Conservation (phyloP, 495 filamentous ascomycete species). For the Tetracladium setigerum region DNA sequence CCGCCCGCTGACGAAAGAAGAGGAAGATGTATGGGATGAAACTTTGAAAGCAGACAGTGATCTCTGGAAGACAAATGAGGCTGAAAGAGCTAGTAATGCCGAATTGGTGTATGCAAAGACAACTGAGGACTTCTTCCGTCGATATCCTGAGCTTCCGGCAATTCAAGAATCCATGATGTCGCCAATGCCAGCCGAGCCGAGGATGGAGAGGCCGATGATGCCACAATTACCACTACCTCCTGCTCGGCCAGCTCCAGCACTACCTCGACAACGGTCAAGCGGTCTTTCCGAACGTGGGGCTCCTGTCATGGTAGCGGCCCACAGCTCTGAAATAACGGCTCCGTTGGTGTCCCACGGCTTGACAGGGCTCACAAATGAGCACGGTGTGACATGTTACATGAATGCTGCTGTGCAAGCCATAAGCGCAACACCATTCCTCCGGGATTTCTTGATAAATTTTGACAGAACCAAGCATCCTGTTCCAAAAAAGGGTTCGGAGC, state of each 20-base stretch:
- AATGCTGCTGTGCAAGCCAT: constrained; percentile 82
- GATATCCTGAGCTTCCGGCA: constrained; percentile 65
- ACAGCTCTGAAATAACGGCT: constrained; percentile 11
- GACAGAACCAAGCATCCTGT: constrained; percentile 26
- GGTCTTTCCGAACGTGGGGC: constrained; percentile 64
- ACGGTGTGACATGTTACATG: constrained; percentile 84
- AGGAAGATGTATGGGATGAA: constrained; percentile 34
- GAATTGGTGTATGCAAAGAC: constrained; percentile 33
- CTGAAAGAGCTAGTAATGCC: constrained; percentile 18
- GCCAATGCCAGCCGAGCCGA: constrained; percentile 14
- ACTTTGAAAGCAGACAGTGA: constrained; percentile 29
- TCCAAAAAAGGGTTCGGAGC: constrained; percentile 49
- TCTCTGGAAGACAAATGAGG: not conserved
- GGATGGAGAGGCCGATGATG: too few species aligned
- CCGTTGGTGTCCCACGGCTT: constrained; percentile 12
- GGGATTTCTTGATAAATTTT: constrained; percentile 53
- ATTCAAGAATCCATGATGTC: constrained; percentile 69
- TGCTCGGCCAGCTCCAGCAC: constrained; percentile 70
- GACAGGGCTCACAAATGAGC: constrained; percentile 75
- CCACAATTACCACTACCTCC: constrained; percentile 33
- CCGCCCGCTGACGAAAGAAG: constrained; percentile 24
- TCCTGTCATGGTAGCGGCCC: constrained; percentile 32
- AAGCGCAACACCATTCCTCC: constrained; percentile 64
- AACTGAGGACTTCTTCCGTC: constrained; percentile 72
- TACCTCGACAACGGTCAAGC: constrained; percentile 80